phyloP scores from a whole-genome alignment of 768 basidiomycete genomes.

The Russula ochroleuca region DNA sequence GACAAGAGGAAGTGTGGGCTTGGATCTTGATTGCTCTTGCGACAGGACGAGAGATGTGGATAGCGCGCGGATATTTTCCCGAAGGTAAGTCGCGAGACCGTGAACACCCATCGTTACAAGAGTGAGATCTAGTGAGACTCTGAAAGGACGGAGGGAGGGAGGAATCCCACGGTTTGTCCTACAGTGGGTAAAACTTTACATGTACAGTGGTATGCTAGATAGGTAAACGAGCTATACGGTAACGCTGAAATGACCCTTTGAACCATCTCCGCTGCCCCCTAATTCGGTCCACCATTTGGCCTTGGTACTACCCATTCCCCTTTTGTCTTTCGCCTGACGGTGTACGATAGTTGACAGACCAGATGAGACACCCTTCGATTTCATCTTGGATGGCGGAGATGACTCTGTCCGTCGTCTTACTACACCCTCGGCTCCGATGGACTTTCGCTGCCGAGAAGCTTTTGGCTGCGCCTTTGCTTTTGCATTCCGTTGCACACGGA shows the following conservation, averaged over 20 bases:
- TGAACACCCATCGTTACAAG: slow-evolving; percentile 45
- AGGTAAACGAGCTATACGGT: neutral
- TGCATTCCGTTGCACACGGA: slow-evolving; percentile 10
- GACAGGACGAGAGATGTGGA: slow-evolving; percentile 38
- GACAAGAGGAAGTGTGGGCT: slow-evolving; percentile 46
- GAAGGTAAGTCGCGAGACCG: slow-evolving; percentile 50
- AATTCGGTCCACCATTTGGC: slow-evolving; percentile 23
- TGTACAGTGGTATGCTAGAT: neutral
- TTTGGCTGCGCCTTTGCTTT: slow-evolving; percentile 10
- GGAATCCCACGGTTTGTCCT: neutral
- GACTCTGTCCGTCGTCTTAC: neutral
- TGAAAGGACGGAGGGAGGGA: neutral
- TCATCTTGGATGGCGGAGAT: neutral
- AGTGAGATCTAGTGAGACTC: neutral
- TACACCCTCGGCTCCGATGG: neutral
- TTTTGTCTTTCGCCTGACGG: slow-evolving; percentile 7
- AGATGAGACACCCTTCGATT: slow-evolving; percentile 23
- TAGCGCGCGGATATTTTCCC: slow-evolving; percentile 42
- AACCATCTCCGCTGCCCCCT: slow-evolving; percentile 1
- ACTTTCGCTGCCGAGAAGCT: neutral
- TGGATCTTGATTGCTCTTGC: slow-evolving; percentile 7
- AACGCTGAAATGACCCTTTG: slow-evolving; percentile 13
- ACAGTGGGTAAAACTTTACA: neutral
- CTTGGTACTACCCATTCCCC: neutral
- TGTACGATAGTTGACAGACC: slow-evolving; percentile 24